Evolutionary conservation across 257 asterid species (phyloP), one percentile per base, ranked within the genome.

Genomic region (Ballota nigra): DNA sequence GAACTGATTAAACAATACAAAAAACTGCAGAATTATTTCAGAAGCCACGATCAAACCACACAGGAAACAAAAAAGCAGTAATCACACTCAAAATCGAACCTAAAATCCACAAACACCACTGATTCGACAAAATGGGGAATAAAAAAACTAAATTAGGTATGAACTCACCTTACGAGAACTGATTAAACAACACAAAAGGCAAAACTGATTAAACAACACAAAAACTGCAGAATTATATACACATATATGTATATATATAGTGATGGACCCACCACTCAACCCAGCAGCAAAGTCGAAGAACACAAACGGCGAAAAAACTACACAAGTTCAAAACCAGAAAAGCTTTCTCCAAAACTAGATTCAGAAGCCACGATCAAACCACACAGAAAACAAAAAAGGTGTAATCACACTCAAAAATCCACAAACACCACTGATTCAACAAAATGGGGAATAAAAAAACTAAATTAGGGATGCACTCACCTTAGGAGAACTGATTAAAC

Each of bases 41-140:
- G 43, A 24, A 49, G 47, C 58, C 61, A 67, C 18, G 52, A 53
- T 52, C 36, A 66, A 43, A 18, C 63, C 20, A 53, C 56, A 28
- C 68, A 65, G 45, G 13, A 31, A 8, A 8, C 2, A 18, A 65
- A 1, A 31, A 41, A 40, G 10, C 26, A 2, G 18, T 6, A 2
- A 68, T 45, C 80, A 77, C 7, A 10, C 33, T 40, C 43, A 69
- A 33, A n/a, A n/a, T n/a, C n/a, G n/a, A n/a, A n/a, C n/a, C n/a
- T n/a, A n/a, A 33, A 33, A 36, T 8, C 43, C 43, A 8, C 4
- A 36, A 36, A 36, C 2, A 43, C 19, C 52, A n/a, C n/a, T n/a
- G n/a, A n/a, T n/a, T n/a, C n/a, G n/a, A n/a, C n/a, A n/a, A n/a
- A n/a, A n/a, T n/a, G n/a, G n/a, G n/a, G n/a, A n/a, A n/a, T n/a